These are phyloP conservation scores for Diplodia seriata DNA, from an alignment of 2,329 filamentous ascomycete species.

Conservation along the genomic window DNA sequence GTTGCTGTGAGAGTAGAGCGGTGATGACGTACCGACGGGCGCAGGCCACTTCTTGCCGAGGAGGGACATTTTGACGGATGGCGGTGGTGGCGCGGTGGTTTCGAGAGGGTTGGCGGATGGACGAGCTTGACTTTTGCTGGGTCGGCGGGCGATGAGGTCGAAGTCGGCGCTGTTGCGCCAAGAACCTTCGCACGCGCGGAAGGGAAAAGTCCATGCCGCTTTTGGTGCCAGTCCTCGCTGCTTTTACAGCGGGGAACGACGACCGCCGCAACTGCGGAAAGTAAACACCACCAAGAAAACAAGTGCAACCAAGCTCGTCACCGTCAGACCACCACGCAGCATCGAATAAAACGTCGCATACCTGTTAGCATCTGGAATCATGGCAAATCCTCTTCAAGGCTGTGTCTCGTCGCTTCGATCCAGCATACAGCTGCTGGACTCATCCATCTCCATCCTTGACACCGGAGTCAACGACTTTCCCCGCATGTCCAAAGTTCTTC, in stretches of 20 bases:
- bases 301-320: not conserved
- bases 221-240: conserved; percentile 9
- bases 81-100: conserved; percentile 27
- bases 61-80: conserved; percentile 49
- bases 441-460: conserved; percentile 68
- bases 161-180: conserved; percentile 36
- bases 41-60: conserved; percentile 61
- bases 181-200: conserved; percentile 13
- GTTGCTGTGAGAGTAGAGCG: conserved; percentile 18
- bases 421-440: conserved; percentile 67
- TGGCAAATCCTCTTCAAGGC: conserved; percentile 58
- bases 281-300: conserved; percentile 26
- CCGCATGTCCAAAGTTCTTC: conserved; percentile 66
- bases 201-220: conserved; percentile 29
- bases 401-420: conserved; percentile 67
- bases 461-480: conserved; percentile 69
- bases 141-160: conserved; percentile 41
- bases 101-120: conserved; percentile 31
- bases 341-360: too few relatives aligned
- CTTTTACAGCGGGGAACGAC: conserved; percentile 25
- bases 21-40: conserved; percentile 54
- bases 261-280: not conserved
- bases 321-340: not conserved
- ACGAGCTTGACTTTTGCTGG: conserved; percentile 33
- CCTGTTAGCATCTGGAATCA: conserved; percentile 22